Evolutionary conservation across 768 basidiomycete genomes (phyloP).

Genomic region (Tulasnella sp.): DNA sequence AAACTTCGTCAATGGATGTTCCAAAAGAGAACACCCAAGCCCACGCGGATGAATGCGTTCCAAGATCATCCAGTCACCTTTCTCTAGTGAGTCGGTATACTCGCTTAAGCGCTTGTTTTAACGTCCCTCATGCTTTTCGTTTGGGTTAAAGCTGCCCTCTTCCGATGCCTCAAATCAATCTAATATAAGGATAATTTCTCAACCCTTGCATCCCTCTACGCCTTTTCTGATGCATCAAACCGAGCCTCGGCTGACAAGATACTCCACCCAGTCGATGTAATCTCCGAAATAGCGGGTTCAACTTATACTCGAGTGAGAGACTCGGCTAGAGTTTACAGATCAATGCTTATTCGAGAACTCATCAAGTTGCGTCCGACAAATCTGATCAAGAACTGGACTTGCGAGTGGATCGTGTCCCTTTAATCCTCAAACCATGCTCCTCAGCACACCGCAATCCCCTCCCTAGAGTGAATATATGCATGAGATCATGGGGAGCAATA

Average conservation of each 20-base stretch:
- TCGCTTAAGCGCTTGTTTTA: too few relatives aligned
- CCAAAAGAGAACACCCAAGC: too few relatives aligned
- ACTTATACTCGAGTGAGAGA: background rate
- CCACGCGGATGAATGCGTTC: too few relatives aligned
- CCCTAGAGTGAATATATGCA: conserved; percentile 4
- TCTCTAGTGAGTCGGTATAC: too few relatives aligned
- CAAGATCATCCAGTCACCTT: too few relatives aligned
- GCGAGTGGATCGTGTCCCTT: too few relatives aligned
- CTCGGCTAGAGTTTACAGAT: background rate
- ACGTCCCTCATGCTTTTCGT: background rate
- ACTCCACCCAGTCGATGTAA: background rate
- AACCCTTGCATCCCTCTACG: background rate
- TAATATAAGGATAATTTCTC: background rate
- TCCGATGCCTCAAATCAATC: background rate
- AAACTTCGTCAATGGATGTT: background rate
- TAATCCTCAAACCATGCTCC: background rate
- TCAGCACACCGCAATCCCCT: background rate
- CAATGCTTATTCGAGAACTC: background rate
- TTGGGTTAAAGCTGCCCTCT: background rate
- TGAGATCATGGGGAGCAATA: background rate
- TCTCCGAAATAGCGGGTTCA: background rate
- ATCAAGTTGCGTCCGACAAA: background rate
- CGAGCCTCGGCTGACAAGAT: background rate
- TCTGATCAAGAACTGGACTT: conserved; percentile 9
- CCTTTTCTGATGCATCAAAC: background rate